Evolutionary conservation across 2,329 filamentous ascomycete species (phyloP), one percentile per base, ranked within the genome.

Genomic region (Rhinocladiella similis): DNA sequence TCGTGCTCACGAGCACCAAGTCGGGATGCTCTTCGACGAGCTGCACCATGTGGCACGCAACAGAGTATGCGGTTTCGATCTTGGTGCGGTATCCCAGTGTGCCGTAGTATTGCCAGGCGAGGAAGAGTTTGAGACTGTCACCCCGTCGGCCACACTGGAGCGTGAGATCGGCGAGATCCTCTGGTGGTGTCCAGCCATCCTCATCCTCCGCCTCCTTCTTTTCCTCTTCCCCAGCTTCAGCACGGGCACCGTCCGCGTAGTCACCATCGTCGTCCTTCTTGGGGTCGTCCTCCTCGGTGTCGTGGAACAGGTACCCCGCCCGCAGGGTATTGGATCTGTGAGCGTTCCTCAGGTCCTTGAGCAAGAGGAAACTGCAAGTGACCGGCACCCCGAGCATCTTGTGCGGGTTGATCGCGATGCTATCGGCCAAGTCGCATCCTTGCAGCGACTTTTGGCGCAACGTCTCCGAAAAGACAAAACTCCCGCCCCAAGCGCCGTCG

Each of bases 301-400:
- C 78, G 70, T 93, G 89, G 74, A 94, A 94, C 16, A 93, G 77
- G 67, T 97, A 97, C 3, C 89, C 91, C 0, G 93, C 94, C 0
- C 87, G 87, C 2, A 96, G 81, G 2, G 89, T 96, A 74, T 96
- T 96, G 12, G 91, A 91, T 46, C 75, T 77, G 71, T 94, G 88
- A 71, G 97, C 95, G 20, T 87, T 76, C 54, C 80, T 78, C 68
- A 95, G 74, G 69, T 97, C 92, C 1, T 83, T 82, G 0, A 84
- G 87, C 12, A 99, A 81, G 3, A 99, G 81, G 76, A 96, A 97
- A 0, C 88, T 92, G 75, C 92, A 97, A 0, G 92, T 96, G 39
- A 95, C 77, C 0, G 94, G 93, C 2, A 91, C 89, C 56, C 90
- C 90, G 69, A 97, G 83, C 94, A 97, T 97, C 76, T 97, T 97